Evolutionary conservation across 768 basidiomycete species (phyloP).

Genomic region (Panaeolus cyanescens): DNA sequence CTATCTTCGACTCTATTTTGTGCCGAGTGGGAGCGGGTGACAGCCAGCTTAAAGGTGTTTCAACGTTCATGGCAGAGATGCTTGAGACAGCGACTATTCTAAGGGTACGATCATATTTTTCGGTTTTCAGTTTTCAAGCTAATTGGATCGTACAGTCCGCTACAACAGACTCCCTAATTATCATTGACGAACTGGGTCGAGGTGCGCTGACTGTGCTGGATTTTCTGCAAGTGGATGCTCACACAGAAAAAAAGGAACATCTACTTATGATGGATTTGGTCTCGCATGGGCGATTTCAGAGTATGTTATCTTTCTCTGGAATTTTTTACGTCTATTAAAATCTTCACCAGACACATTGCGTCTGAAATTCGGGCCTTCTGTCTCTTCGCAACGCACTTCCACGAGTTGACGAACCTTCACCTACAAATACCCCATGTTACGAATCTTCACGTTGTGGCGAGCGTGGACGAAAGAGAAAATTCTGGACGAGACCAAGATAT

Average conservation of each 20-base stretch:
- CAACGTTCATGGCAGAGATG: constrained; percentile 99
- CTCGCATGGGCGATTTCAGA: constrained; percentile 99
- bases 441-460: constrained; percentile 95
- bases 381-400: constrained; percentile 97
- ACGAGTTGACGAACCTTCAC: constrained; percentile 91
- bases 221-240: not conserved
- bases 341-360: constrained; percentile 76
- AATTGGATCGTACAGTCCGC: constrained; percentile 62
- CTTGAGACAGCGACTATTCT: constrained; percentile 96
- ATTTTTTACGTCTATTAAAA: not conserved
- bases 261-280: constrained; percentile 97
- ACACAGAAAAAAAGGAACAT: constrained; percentile 63
- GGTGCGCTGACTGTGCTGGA: constrained; percentile 39
- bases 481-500: constrained; percentile 73
- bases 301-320: constrained; percentile 42
- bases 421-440: constrained; percentile 86
- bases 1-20: constrained; percentile 93
- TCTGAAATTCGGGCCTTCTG: constrained; percentile 92
- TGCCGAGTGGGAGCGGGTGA: constrained; percentile 98
- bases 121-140: not conserved
- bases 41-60: constrained; percentile 95
- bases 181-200: constrained; percentile 96
- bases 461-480: constrained; percentile 81
- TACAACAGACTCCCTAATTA: constrained; percentile 89
- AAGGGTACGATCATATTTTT: constrained; percentile 49